Evolutionary conservation across 116 monocot genomes (phyloP).

Genomic region (Iris pallida): DNA sequence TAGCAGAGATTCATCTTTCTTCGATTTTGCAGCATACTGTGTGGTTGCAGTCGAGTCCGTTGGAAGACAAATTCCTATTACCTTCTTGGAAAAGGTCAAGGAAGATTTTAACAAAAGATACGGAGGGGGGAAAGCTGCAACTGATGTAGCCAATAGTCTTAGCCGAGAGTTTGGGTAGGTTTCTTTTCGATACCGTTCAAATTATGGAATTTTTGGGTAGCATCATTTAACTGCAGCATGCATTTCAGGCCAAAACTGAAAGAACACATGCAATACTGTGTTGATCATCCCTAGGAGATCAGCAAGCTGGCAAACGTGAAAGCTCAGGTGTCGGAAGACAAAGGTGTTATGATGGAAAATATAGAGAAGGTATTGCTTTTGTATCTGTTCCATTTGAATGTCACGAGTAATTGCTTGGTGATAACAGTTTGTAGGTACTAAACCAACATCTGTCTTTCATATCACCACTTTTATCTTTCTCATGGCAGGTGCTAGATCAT

Average conservation of each 20-base stretch:
- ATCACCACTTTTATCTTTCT: too few relatives aligned
- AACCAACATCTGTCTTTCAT: too few relatives aligned
- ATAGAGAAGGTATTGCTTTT: conserved; percentile 70
- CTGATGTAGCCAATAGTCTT: conserved; percentile 62
- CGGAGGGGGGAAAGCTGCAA: conserved; percentile 76
- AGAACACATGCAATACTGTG: conserved; percentile 77
- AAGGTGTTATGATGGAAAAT: conserved; percentile 87
- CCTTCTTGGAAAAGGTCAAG: conserved; percentile 76
- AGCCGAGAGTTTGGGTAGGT: conserved; percentile 71
- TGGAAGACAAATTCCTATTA: conserved; percentile 71
- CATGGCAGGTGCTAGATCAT: conserved; percentile 1
- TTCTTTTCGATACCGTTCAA: not conserved
- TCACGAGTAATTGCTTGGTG: too few relatives aligned
- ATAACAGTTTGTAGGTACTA: not conserved
- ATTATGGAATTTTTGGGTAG: too few relatives aligned
- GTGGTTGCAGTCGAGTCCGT: conserved; percentile 66
- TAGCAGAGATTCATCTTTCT: too few relatives aligned
- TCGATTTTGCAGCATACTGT: conserved; percentile 60
- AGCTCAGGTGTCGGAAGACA: conserved; percentile 76
- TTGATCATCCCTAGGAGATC: conserved; percentile 82
- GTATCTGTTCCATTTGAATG: too few relatives aligned
- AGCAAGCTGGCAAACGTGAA: conserved; percentile 72
- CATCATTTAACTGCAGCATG: not conserved
- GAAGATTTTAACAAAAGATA: conserved; percentile 76
- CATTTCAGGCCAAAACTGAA: conserved; percentile 67